These are phyloP conservation scores for Aspergillus sp. DNA, from an alignment of 2,329 filamentous ascomycete species.

Conservation along the genomic window DNA sequence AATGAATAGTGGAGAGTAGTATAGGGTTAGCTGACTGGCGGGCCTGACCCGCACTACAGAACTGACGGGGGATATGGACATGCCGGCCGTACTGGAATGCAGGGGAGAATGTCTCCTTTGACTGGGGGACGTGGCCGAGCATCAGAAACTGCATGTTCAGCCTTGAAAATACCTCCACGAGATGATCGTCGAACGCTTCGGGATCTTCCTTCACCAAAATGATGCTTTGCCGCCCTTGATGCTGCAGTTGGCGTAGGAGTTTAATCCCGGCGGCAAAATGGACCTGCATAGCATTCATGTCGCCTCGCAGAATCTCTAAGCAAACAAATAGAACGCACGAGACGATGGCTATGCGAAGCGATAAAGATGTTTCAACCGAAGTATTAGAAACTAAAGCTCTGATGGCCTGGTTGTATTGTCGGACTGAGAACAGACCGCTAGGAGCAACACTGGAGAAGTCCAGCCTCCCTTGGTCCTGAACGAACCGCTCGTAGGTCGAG, in stretches of 20 bases:
- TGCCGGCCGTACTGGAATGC: background rate
- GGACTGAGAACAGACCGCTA: background rate
- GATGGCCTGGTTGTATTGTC: conserved; percentile 4
- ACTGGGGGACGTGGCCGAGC: conserved; percentile 1
- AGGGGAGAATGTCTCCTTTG: background rate
- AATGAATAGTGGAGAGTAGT: background rate
- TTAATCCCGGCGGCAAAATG: background rate
- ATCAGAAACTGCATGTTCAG: conserved; percentile 1
- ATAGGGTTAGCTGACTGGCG: background rate
- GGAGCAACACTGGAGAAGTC: background rate
- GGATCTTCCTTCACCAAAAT: background rate
- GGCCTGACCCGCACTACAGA: background rate
- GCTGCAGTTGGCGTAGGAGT: background rate
- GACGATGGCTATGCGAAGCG: background rate
- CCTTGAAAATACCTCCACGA: background rate
- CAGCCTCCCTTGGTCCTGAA: background rate
- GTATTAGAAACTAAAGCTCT: background rate
- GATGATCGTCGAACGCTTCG: background rate
- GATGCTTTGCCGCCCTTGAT: background rate
- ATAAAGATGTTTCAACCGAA: background rate
- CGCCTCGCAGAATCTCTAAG: background rate
- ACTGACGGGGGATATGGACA: background rate
- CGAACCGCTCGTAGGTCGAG: background rate
- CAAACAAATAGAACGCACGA: background rate
- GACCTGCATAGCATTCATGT: background rate